Percentiles rank a stretch among this genome's conserved stretches.
These are phyloP conservation scores for Scopulariopsis brevicaulis DNA, from an alignment of 2,329 filamentous ascomycete species.

Conservation along the genomic window DNA sequence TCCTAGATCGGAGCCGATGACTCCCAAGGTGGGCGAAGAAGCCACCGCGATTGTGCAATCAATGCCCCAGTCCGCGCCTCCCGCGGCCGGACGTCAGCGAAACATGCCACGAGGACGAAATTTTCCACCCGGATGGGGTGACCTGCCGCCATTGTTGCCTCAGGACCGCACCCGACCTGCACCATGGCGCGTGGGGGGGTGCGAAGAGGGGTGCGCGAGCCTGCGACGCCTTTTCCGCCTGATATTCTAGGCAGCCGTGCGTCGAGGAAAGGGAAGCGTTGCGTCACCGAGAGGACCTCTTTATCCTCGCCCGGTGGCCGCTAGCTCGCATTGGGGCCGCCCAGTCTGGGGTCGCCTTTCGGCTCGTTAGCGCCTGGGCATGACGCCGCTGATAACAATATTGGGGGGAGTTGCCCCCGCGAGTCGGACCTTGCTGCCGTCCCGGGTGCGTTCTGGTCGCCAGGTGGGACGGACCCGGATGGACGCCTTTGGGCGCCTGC, in stretches of 20 bases:
- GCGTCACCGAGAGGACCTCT: not conserved
- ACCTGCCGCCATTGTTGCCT: not conserved
- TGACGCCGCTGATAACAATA: not conserved
- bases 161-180: not conserved
- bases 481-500: too few species aligned
- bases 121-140: slow-evolving; percentile 1
- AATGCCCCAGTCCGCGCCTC: not conserved
- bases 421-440: too few species aligned
- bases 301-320: not conserved
- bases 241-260: not conserved
- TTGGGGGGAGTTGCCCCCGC: too few species aligned
- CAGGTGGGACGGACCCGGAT: too few species aligned
- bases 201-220: not conserved
- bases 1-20: not conserved
- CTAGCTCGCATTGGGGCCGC: not conserved
- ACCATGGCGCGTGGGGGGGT: not conserved
- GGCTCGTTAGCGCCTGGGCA: not conserved
- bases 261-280: not conserved
- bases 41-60: not conserved
- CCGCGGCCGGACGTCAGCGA: not conserved
- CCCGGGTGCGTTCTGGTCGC: too few species aligned
- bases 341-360: not conserved
- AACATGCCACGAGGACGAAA: slow-evolving; percentile 1
- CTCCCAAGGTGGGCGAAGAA: not conserved
- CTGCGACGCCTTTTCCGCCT: not conserved